Evolutionary conservation across 1,139 yeast species (phyloP), one percentile per base, ranked within the genome.

Genomic region (Pichia cactophila): DNA sequence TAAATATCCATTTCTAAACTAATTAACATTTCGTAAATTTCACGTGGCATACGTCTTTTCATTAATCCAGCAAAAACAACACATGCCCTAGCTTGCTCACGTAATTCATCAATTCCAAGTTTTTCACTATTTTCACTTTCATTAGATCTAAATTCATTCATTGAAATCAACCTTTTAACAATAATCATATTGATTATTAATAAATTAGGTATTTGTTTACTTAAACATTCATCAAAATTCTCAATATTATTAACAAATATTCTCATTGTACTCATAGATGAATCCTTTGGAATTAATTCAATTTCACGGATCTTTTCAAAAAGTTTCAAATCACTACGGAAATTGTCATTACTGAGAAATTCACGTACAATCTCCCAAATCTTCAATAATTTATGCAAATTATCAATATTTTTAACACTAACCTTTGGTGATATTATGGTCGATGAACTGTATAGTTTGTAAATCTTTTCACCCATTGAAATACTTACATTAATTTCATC

Each of bases 51-150:
- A 63, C 86, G 82, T 68, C 87, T 90, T 67, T 89, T 96, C 40
- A 92, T 86, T 83, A 92, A 85, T 50, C 97, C 97, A 12, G 97
- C 96, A 65, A 85, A 94, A 3, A 90, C 80, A 88, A 90, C 88
- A 66, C 95, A 85, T 64, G 88, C 88, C 63, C 81, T 84, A 5
- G 96, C 90, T 54, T 86, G 75, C 45, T 57, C 73, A 58, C 79
- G 81, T 64, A 88, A 71, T 31, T 77, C 76, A 43, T 73, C 71
- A 44, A 79, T 76, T 52, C 78, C 78, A 4, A 58, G 50, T 4
- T 48, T 39, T 33, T 53, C 57, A 12, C 55, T 52, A 31, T 11
- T 12, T 12, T 31, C 35, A 31, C 6, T 14, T 5, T 58, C 59
- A 33, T 52, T 55, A 16, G 11, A 8, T 23, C 23, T 17, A 38